Conservation (phyloP, 2,329 filamentous ascomycete genomes). For the Trichoderma asperellum region DNA sequence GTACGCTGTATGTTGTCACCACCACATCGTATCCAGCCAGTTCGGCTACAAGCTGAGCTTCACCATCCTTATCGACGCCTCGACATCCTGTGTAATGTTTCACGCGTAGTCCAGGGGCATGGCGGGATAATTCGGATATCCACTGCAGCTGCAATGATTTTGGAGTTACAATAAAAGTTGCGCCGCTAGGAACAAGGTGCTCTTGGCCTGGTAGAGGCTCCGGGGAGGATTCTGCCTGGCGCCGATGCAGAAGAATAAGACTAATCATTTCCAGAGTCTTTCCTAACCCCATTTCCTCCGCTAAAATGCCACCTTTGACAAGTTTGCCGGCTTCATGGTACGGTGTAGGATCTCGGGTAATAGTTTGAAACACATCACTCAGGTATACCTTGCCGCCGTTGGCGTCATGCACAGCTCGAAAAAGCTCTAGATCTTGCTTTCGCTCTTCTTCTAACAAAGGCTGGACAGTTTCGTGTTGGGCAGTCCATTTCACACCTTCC, state of each 20-base stretch:
- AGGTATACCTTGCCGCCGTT: slow-evolving; percentile 52
- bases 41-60: slow-evolving; percentile 47
- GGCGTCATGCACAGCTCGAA: slow-evolving; percentile 42
- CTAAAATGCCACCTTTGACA: slow-evolving; percentile 66
- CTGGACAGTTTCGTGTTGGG: slow-evolving; percentile 31
- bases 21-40: slow-evolving; percentile 61
- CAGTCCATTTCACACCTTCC: slow-evolving; percentile 62
- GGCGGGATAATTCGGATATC: slow-evolving; percentile 61
- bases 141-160: slow-evolving; percentile 62
- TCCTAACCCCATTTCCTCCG: slow-evolving; percentile 82
- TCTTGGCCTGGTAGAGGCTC: slow-evolving; percentile 43
- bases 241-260: slow-evolving; percentile 66
- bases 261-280: slow-evolving; percentile 79
- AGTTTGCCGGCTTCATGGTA: slow-evolving; percentile 50
- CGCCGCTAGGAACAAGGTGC: slow-evolving; percentile 53
- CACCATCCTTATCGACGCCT: slow-evolving; percentile 41
- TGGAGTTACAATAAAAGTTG: slow-evolving; percentile 66
- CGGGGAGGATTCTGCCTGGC: slow-evolving; percentile 15
- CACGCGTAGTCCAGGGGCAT: slow-evolving; percentile 61
- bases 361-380: slow-evolving; percentile 66
- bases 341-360: slow-evolving; percentile 53
- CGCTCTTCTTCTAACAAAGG: slow-evolving; percentile 27
- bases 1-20: slow-evolving; percentile 68
- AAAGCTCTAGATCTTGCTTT: slow-evolving; percentile 34
- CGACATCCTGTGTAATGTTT: slow-evolving; percentile 60